Conservation (phyloP, 352 stramenopile genomes). For the Phytophthora pini region DNA sequence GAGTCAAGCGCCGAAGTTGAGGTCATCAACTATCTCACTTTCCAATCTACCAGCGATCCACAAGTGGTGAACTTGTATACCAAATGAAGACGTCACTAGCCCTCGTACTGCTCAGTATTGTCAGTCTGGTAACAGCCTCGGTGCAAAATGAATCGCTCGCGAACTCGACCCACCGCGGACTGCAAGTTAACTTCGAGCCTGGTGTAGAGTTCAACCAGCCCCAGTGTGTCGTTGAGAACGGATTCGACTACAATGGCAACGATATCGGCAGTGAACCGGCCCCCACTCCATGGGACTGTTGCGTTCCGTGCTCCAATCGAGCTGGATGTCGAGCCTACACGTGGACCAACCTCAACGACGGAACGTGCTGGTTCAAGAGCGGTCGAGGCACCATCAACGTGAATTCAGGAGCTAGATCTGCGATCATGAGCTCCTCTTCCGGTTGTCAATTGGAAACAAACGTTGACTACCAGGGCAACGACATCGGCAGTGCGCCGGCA, state of each 20-base stretch:
- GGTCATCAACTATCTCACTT: too few species aligned
- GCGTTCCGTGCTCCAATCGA: conserved; percentile 17
- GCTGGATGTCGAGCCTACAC: conserved; percentile 47
- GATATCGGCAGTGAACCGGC: conserved; percentile 32
- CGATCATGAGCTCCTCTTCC: conserved; percentile 8
- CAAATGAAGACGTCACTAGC: conserved; percentile 9
- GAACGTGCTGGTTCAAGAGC: conserved; percentile 46
- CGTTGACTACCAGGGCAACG: conserved; percentile 30
- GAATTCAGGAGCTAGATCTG: conserved; percentile 32
- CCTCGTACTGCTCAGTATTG: neutral
- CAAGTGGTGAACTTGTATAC: too few species aligned
- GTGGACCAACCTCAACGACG: conserved; percentile 50
- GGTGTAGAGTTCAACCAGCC: conserved; percentile 22
- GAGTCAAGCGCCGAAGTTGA: too few species aligned
- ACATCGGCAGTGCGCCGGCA: conserved; percentile 19
- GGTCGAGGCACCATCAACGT: conserved; percentile 23
- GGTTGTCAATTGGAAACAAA: conserved; percentile 14
- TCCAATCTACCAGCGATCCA: too few species aligned
- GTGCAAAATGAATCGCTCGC: neutral
- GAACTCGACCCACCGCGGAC: conserved; percentile 8
- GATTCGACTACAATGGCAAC: conserved; percentile 42
- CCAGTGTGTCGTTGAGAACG: conserved; percentile 30
- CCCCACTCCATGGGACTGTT: conserved; percentile 29
- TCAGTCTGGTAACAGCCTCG: neutral
- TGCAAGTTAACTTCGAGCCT: conserved; percentile 24